Percentiles rank a stretch among this genome's conserved stretches.
phyloP scores from a whole-genome alignment of 257 asterid species.

The Solanum okadae region DNA sequence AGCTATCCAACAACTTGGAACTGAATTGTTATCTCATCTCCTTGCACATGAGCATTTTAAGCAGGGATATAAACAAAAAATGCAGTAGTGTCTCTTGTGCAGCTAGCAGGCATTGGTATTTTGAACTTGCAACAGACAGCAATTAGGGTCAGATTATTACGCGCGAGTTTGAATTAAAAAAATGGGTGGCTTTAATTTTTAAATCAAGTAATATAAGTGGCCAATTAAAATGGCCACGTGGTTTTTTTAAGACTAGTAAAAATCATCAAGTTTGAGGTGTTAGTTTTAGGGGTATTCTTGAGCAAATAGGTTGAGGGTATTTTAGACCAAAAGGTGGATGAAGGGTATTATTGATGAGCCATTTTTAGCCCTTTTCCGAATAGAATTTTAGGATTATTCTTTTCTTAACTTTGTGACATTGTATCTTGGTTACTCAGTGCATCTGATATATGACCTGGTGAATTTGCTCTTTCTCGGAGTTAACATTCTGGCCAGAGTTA shows the following conservation, averaged over 20 bases:
- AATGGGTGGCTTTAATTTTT: not conserved
- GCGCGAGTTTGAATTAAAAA: not conserved
- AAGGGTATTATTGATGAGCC: not conserved
- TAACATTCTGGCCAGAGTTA: not conserved
- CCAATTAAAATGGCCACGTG: not conserved
- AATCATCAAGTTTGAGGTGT: not conserved
- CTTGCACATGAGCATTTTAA: constrained; percentile 74
- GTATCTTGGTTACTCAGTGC: not conserved
- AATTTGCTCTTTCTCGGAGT: not conserved
- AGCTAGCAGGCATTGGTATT: constrained; percentile 65
- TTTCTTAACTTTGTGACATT: not conserved
- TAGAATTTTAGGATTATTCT: not conserved
- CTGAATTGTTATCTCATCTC: constrained; percentile 67
- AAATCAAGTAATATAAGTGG: not conserved
- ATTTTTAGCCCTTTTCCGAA: not conserved
- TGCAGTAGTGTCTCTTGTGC: constrained; percentile 80
- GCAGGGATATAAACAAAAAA: constrained; percentile 60
- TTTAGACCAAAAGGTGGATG: not conserved
- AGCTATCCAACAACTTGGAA: constrained; percentile 76
- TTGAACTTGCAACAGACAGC: constrained; percentile 68
- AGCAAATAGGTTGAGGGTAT: not conserved
- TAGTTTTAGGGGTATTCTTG: not conserved
- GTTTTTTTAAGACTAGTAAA: not conserved
- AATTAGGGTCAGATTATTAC: constrained; percentile 13
- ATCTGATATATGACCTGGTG: not conserved